phyloP scores from a whole-genome alignment of 768 basidiomycete genomes.

The Hortiboletus campestris region DNA sequence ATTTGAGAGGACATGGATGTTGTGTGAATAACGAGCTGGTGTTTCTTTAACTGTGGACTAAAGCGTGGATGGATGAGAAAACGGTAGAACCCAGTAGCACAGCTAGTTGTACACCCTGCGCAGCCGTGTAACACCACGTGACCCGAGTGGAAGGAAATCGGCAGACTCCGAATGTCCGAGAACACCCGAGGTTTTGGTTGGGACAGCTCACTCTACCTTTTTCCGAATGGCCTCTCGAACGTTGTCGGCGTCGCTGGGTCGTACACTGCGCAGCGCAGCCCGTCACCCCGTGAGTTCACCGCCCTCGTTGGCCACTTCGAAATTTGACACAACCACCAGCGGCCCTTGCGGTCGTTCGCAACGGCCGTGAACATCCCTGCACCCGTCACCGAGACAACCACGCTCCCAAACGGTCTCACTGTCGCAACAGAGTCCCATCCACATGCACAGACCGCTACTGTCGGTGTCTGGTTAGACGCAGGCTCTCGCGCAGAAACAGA shows the following conservation, averaged over 20 bases:
- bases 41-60: too few species aligned
- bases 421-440: conserved; percentile 91
- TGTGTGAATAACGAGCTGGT: too few species aligned
- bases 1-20: too few species aligned
- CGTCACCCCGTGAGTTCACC: conserved; percentile 35
- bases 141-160: conserved; percentile 20
- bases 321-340: conserved; percentile 30
- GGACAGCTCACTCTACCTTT: conserved; percentile 17
- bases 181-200: conserved; percentile 29
- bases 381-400: conserved; percentile 88
- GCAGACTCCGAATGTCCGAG: conserved; percentile 28
- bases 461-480: conserved; percentile 99
- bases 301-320: background rate
- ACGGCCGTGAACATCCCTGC: conserved; percentile 62
- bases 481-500: conserved; percentile 96
- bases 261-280: conserved; percentile 38
- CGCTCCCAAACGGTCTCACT: conserved; percentile 91
- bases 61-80: too few species aligned
- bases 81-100: too few species aligned
- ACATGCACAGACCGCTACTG: conserved; percentile 94
- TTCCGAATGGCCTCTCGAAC: conserved; percentile 46
- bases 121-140: conserved; percentile 5
- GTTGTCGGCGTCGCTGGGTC: conserved; percentile 44
- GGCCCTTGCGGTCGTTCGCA: conserved; percentile 67
- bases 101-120: too few species aligned